phyloP scores from a whole-genome alignment of 331 rosid genomes.

The Arachis monticola region DNA sequence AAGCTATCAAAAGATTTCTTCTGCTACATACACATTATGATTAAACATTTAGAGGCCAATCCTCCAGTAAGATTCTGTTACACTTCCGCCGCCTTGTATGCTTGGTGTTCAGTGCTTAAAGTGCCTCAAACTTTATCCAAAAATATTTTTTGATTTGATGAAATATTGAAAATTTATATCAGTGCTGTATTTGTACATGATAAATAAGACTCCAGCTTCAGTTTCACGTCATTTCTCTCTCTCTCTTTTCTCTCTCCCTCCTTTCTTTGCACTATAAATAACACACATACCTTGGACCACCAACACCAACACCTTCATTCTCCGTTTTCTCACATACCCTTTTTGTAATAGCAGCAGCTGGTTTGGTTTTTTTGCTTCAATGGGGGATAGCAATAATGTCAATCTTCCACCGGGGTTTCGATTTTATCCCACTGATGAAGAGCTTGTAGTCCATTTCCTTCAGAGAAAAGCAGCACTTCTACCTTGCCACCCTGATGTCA shows the following conservation, averaged over 20 bases:
- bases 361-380: constrained; percentile 40
- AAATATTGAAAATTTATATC: constrained; percentile 24
- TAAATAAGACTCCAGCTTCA: constrained; percentile 54
- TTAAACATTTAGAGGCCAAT: background rate
- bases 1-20: constrained; percentile 11
- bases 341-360: background rate
- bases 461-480: constrained; percentile 65
- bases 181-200: constrained; percentile 41
- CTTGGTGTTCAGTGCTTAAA: constrained; percentile 39
- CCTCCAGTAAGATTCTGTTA: constrained; percentile 40
- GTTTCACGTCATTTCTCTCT: constrained; percentile 54
- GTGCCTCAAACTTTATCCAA: constrained; percentile 12
- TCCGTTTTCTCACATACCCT: constrained; percentile 16
- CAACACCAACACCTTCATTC: constrained; percentile 8
- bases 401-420: constrained; percentile 83
- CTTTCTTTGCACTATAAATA: constrained; percentile 56
- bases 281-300: constrained; percentile 35
- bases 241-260: background rate
- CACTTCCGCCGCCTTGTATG: constrained; percentile 47
- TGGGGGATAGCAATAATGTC: constrained; percentile 50
- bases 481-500: constrained; percentile 73
- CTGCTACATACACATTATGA: background rate
- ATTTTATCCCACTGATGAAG: constrained; percentile 88
- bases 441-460: constrained; percentile 76
- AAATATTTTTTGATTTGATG: constrained; percentile 20